A percentile compares a stretch with the other conserved stretches of the same genome.
phyloP scores from a whole-genome alignment of 2,329 filamentous ascomycete species.

The Verticillium nubilum region DNA sequence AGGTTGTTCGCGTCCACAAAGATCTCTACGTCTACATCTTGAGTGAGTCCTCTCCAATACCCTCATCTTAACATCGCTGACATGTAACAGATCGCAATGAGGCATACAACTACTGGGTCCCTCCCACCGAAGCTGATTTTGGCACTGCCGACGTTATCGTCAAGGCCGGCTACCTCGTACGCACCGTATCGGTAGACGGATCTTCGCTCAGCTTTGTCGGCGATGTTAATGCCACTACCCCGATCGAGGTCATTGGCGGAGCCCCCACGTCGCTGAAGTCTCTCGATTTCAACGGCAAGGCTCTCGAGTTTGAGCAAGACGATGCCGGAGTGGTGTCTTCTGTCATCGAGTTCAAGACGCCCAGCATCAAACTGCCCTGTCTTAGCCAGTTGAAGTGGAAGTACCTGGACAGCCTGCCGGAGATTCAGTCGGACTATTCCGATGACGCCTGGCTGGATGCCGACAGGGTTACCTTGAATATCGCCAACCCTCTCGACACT shows the following conservation, averaged over 20 bases:
- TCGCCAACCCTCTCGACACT: slow-evolving; percentile 38
- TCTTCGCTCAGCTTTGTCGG: slow-evolving; percentile 15
- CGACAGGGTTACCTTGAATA: slow-evolving; percentile 20
- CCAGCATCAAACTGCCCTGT: slow-evolving; percentile 9
- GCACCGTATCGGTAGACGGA: slow-evolving; percentile 10
- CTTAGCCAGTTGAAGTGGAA: slow-evolving; percentile 9
- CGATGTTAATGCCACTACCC: slow-evolving; percentile 16
- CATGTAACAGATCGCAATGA: slow-evolving; percentile 13
- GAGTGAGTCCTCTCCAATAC: slow-evolving; percentile 20
- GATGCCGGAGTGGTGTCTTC: slow-evolving; percentile 13
- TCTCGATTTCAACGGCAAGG: slow-evolving; percentile 13
- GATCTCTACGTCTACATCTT: slow-evolving; percentile 9
- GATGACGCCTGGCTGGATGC: slow-evolving; percentile 40
- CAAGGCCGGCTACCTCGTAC: slow-evolving; percentile 17
- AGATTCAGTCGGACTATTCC: slow-evolving; percentile 14
- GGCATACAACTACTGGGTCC: slow-evolving; percentile 19
- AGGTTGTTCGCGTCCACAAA: slow-evolving; percentile 7
- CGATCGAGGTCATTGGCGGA: slow-evolving; percentile 16
- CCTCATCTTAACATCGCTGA: background rate
- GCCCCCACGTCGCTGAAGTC: slow-evolving; percentile 9
- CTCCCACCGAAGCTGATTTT: slow-evolving; percentile 10
- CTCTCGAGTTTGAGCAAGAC: slow-evolving; percentile 11
- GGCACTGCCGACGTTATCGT: slow-evolving; percentile 15
- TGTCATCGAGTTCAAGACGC: slow-evolving; percentile 9
- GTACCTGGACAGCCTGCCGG: slow-evolving; percentile 16